phyloP scores from a whole-genome alignment of 495 filamentous ascomycete species.

The Lasiosphaeris hirsuta region DNA sequence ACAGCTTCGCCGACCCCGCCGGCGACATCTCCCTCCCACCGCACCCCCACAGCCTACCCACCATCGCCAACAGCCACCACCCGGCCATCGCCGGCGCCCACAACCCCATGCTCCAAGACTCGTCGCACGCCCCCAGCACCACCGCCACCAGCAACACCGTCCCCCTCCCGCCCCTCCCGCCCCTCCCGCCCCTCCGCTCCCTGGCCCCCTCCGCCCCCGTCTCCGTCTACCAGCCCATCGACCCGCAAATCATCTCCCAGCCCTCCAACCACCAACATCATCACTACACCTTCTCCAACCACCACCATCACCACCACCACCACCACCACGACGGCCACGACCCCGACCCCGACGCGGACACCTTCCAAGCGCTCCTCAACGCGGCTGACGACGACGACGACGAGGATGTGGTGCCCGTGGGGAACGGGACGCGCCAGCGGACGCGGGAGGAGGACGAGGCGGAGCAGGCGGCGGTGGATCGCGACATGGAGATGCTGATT shows the following conservation, averaged over 20 bases:
- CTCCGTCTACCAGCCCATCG: slow-evolving; percentile 44
- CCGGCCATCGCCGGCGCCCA: slow-evolving; percentile 22
- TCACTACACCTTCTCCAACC: slow-evolving; percentile 22
- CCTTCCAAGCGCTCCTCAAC: slow-evolving; percentile 44
- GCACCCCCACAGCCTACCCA: slow-evolving; percentile 17
- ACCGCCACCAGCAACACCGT: slow-evolving; percentile 19
- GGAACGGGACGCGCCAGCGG: slow-evolving; percentile 3
- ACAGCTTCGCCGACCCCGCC: slow-evolving; percentile 33
- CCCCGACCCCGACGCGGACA: slow-evolving; percentile 28
- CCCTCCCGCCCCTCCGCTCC: slow-evolving; percentile 18
- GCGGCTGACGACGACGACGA: slow-evolving; percentile 27
- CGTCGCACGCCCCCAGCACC: slow-evolving; percentile 25
- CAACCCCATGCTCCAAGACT: slow-evolving; percentile 30
- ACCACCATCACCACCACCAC: slow-evolving; percentile 14
- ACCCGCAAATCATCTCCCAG: slow-evolving; percentile 46
- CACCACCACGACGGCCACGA: slow-evolving; percentile 25
- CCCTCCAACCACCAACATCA: slow-evolving; percentile 21
- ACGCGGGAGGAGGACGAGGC: slow-evolving; percentile 21
- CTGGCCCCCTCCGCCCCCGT: slow-evolving; percentile 21
- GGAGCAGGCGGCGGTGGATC: slow-evolving; percentile 42
- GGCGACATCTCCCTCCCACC: slow-evolving; percentile 34
- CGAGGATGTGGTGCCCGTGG: slow-evolving; percentile 12
- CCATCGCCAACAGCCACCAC: slow-evolving; percentile 22
- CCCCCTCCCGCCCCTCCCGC: slow-evolving; percentile 25
- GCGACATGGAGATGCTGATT: slow-evolving; percentile 53